Evolutionary conservation across 352 stramenopile species (phyloP), one percentile per base, ranked within the genome.

Genomic region (Stramenopiles sp.): DNA sequence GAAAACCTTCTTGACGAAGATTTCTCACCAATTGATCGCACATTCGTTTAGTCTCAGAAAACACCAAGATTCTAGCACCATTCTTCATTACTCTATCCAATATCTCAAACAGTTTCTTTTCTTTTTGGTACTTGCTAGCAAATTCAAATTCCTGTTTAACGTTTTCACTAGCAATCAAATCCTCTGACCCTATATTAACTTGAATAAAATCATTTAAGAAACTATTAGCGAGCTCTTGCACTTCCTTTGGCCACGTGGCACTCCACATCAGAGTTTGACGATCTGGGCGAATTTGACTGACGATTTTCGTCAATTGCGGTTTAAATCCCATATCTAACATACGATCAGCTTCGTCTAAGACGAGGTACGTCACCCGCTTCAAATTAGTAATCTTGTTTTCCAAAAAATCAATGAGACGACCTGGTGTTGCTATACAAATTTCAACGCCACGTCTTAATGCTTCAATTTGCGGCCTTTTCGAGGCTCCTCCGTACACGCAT

Each of bases 311-410:
- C 88, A 99, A 96, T 85, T 99, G 96, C 81, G 99, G 95, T 83
- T 98, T 95, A 86, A 99, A 99, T 7, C 97, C 97, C 96, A 99
- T 99, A 86, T 99, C 97, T 84, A 99, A 99, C 93, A 99, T 99
- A 27, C 97, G 89, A 85, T 98, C 95, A 67, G 96, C 95, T 84
- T 99, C 95, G 86, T 99, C 95, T 8, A 99, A 86, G 67, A 98
- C 94, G 33, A 98, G 86, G 81, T 94, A 97, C 32, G 93, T 97
- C 32, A 98, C 92, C 30, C 96, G 91, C 81, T 94, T 88, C 22
- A 99, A 86, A 32, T 90, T 97, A 32, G 99, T 90, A 84, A 99
- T 91, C 84, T 88, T 97, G 94, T 99, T 98, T 31, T 91, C 96
- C 27, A 99, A 84, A 84, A 99, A 98, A 85, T 99, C 97, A 86